A percentile compares a stretch with the other conserved stretches of the same genome.
These are phyloP conservation scores for Nidula microcarpa DNA, from an alignment of 768 basidiomycete species.

Conservation along the genomic window DNA sequence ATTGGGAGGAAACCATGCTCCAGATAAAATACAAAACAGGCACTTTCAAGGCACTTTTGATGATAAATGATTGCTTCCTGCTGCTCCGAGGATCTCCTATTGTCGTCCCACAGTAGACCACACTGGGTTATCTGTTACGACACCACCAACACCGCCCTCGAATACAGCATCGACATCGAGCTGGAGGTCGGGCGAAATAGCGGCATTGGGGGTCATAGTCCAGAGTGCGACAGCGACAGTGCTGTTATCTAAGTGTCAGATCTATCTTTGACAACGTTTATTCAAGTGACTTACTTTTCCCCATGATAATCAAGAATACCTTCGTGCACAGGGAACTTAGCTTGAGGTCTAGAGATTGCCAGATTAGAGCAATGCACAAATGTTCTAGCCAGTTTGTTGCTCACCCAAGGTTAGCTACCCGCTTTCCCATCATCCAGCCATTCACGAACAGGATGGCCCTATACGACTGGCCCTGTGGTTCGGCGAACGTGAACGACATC, in stretches of 20 bases:
- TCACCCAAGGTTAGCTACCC: constrained; percentile 68
- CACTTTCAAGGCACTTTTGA: too few relatives aligned
- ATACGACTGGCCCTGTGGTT: constrained; percentile 58
- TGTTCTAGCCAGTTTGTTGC: constrained; percentile 10
- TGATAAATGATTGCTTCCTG: too few relatives aligned
- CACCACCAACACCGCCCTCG: constrained; percentile 63
- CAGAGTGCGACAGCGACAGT: constrained; percentile 67
- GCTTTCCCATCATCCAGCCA: constrained; percentile 89
- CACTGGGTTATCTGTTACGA: constrained; percentile 53
- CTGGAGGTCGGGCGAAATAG: constrained; percentile 48
- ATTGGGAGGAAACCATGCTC: too few relatives aligned
- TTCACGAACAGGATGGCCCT: constrained; percentile 76
- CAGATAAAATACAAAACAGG: too few relatives aligned
- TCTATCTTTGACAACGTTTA: neutral
- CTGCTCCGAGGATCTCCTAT: neutral
- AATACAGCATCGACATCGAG: constrained; percentile 53
- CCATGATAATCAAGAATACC: constrained; percentile 77
- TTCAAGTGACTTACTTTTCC: constrained; percentile 47
- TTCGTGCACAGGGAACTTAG: constrained; percentile 79
- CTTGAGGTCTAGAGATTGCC: constrained; percentile 52
- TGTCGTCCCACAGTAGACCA: constrained; percentile 43
- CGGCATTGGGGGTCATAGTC: constrained; percentile 50
- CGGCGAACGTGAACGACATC: constrained; percentile 70
- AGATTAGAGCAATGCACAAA: neutral
- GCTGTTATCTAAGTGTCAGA: constrained; percentile 17